Percentiles rank a stretch among this genome's conserved stretches.
Conservation (phyloP, 2,329 filamentous ascomycete species). For the Davidsoniella neocaledoniae region DNA sequence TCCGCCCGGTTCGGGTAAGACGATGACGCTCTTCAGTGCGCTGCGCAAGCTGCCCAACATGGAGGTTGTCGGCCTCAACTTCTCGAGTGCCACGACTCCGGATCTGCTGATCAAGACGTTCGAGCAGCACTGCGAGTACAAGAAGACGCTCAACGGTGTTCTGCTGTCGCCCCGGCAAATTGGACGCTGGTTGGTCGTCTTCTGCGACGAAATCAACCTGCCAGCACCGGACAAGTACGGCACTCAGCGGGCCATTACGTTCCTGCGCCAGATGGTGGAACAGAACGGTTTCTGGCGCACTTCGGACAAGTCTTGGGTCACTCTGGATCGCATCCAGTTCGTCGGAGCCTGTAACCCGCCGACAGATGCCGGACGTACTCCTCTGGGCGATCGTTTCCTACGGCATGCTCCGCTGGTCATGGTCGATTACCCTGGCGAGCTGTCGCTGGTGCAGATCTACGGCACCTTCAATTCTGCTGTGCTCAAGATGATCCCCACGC, state of each 20-base stretch:
- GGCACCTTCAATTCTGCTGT: slow-evolving; percentile 94
- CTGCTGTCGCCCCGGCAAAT: slow-evolving; percentile 93
- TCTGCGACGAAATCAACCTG: slow-evolving; percentile 99
- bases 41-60: slow-evolving; percentile 94
- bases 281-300: slow-evolving; percentile 99
- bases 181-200: slow-evolving; percentile 92
- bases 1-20: slow-evolving; percentile 96
- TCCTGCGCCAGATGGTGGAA: slow-evolving; percentile 91
- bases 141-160: slow-evolving; percentile 92
- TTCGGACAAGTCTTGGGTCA: slow-evolving; percentile 94
- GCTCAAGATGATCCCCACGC: slow-evolving; percentile 84
- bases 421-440: slow-evolving; percentile 96
- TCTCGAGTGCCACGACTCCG: slow-evolving; percentile 94
- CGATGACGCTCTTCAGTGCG: slow-evolving; percentile 97
- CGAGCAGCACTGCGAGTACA: slow-evolving; percentile 98
- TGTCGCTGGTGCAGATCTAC: slow-evolving; percentile 92
- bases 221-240: slow-evolving; percentile 95
- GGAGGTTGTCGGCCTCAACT: slow-evolving; percentile 98
- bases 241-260: slow-evolving; percentile 92
- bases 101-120: slow-evolving; percentile 98
- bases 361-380: slow-evolving; percentile 89
- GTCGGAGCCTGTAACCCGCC: slow-evolving; percentile 97
- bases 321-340: slow-evolving; percentile 93
- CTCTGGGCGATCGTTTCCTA: slow-evolving; percentile 83
- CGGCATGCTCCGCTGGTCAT: slow-evolving; percentile 96